phyloP scores from a whole-genome alignment of 352 stramenopile species.

The Pythium rishiriense region DNA sequence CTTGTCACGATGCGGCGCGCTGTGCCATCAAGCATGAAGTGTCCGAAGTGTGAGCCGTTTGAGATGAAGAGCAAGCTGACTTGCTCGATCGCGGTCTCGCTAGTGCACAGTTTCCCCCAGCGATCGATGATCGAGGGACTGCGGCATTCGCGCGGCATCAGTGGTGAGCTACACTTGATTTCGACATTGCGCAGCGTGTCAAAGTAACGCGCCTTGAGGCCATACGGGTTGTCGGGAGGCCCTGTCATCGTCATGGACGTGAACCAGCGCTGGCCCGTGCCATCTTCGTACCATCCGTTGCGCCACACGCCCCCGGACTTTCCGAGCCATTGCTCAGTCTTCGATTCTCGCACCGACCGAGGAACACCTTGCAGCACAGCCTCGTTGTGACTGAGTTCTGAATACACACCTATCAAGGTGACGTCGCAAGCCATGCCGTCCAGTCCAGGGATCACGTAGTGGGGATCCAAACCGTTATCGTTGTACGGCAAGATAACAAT shows the following conservation, averaged over 20 bases:
- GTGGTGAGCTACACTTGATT: not conserved
- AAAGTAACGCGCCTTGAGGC: constrained; percentile 16
- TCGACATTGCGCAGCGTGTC: constrained; percentile 8
- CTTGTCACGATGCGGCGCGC: constrained; percentile 8
- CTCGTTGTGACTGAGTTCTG: constrained; percentile 29
- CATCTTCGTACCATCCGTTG: constrained; percentile 33
- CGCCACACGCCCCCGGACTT: constrained; percentile 27
- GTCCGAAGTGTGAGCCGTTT: constrained; percentile 28
- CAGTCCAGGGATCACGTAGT: constrained; percentile 21
- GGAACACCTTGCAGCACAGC: constrained; percentile 1
- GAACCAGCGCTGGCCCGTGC: constrained; percentile 12
- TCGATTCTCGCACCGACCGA: constrained; percentile 7
- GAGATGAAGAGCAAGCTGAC: constrained; percentile 11
- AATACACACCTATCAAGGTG: constrained; percentile 23
- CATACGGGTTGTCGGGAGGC: not conserved
- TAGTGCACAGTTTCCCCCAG: constrained; percentile 18
- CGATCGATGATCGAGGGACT: not conserved
- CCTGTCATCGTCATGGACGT: constrained; percentile 24
- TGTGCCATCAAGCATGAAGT: constrained; percentile 31
- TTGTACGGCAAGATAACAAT: constrained; percentile 31
- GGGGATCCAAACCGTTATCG: constrained; percentile 18
- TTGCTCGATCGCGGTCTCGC: not conserved
- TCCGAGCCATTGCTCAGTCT: constrained; percentile 25
- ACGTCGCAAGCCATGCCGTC: constrained; percentile 29
- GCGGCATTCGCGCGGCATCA: too few species aligned